Percentiles rank a stretch among this genome's conserved stretches.
phyloP scores from a whole-genome alignment of 495 filamentous ascomycete genomes.

The Beverwykella pulmonaria region DNA sequence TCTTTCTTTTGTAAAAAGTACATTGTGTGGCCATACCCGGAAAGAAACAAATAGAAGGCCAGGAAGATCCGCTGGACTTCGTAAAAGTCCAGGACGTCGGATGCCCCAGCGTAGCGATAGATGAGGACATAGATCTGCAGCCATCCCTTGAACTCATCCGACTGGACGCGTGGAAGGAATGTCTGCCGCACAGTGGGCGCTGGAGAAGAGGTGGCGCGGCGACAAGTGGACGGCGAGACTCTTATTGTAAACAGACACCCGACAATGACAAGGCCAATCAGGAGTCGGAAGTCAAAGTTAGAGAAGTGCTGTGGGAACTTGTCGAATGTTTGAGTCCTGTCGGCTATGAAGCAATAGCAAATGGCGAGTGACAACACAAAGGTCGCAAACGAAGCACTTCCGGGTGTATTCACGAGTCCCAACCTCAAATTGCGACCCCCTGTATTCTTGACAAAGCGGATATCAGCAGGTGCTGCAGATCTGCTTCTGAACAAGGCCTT shows the following conservation, averaged over 20 bases:
- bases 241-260: conserved; percentile 47
- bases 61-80: conserved; percentile 57
- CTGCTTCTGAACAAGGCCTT: conserved; percentile 17
- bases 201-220: background rate
- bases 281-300: conserved; percentile 47
- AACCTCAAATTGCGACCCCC: background rate
- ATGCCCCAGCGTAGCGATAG: conserved; percentile 61
- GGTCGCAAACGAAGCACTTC: background rate
- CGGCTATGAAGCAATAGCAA: conserved; percentile 58
- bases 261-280: conserved; percentile 41
- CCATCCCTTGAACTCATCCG: conserved; percentile 68
- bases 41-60: conserved; percentile 65
- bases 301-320: conserved; percentile 59
- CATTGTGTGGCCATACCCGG: conserved; percentile 61
- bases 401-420: no score
- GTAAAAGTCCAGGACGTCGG: conserved; percentile 56
- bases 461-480: conserved; percentile 28
- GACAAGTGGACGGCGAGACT: conserved; percentile 28
- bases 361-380: conserved; percentile 47
- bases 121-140: conserved; percentile 63
- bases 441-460: background rate
- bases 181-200: conserved; percentile 26
- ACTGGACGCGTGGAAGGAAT: conserved; percentile 58
- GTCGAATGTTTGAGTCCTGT: conserved; percentile 59
- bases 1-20: conserved; percentile 58